Evolutionary conservation across 2,329 filamentous ascomycete species (phyloP), one percentile per base, ranked within the genome.

Genomic region (Aureobasidium uvarum): DNA sequence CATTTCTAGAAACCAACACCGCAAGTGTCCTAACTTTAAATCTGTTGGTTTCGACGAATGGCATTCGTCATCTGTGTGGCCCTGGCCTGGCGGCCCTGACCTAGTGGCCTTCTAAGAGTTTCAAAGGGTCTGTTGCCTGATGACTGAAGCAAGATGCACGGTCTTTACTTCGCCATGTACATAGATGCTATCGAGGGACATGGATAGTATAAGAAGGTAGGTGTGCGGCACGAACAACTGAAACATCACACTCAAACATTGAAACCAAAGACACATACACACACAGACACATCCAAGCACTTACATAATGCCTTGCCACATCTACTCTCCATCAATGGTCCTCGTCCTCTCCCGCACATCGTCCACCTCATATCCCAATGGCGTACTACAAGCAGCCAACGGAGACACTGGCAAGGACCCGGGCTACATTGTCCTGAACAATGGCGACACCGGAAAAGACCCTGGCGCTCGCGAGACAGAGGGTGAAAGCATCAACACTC

Each of bases 1-100:
- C 45, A 62, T 45, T 45, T 54, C 60, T 38, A 20, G 13, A 54
- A 52, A 63, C 60, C 60, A 63, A 63, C 60, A 63, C 60, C 60
- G 60, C 46, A 52, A 54, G 10, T 52, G 39, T 54, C 43, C 48
- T 43, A 54, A 63, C 46, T 54, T 43, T 54, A 63, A 63, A 48
- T 36, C 36, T 63, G 60, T 63, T 63, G 60, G 60, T 25, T 36
- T 54, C 25, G 25, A 43, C 46, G 39, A 63, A 54, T 62, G 31
- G 36, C 36, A 36, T 63, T 63, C 46, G 60, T 63, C 43, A 63
- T 62, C 45, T 39, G 18, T 51, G 25, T 62, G 58, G 45, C 20
- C 33, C n/a, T 54, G 48, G 36, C 38, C 46, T 54, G 60, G 48
- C 18, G 60, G 60, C 38, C 60, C 36, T 36, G 38, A 38, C 48